These are phyloP conservation scores for Hymenoscyphus scutula DNA, from an alignment of 2,329 filamentous ascomycete genomes.

Conservation along the genomic window DNA sequence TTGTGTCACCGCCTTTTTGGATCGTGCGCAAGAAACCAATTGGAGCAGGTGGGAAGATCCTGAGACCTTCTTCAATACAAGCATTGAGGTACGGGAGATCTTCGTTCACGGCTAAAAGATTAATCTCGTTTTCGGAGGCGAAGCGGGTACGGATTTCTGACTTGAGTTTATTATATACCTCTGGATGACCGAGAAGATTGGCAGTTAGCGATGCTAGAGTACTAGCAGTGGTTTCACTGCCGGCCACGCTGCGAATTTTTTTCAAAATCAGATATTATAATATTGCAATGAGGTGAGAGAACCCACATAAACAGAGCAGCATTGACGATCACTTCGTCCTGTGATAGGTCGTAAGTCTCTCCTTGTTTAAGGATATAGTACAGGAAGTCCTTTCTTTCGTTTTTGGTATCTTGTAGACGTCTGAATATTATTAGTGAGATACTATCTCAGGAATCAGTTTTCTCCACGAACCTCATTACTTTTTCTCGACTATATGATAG, in stretches of 20 bases:
- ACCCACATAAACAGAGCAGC: no score
- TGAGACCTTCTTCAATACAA: constrained; percentile 14
- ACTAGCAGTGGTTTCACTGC: constrained; percentile 11
- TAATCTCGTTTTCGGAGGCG: constrained; percentile 11
- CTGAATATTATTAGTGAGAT: no score
- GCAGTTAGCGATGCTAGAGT: constrained; percentile 14
- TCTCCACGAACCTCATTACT: no score
- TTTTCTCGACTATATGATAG: constrained; percentile 7
- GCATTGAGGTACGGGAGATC: constrained; percentile 14
- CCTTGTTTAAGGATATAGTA: no score
- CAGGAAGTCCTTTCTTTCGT: no score
- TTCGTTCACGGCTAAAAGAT: constrained; percentile 5
- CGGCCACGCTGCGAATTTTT: no score
- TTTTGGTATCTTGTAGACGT: no score
- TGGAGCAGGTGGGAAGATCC: constrained; percentile 17
- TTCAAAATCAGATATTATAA: no score
- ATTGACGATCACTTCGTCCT: no score
- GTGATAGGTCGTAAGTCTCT: no score
- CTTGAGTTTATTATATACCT: constrained; percentile 34
- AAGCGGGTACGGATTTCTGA: constrained; percentile 43
- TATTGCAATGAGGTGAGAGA: no score
- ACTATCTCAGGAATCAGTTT: no score
- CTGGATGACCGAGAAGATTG: constrained; percentile 35
- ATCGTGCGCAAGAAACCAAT: constrained; percentile 11
- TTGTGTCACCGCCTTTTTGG: constrained; percentile 9